Percentiles rank a stretch among this genome's conserved stretches.
phyloP scores from a whole-genome alignment of 2,329 filamentous ascomycete genomes.

The Diaporthe ilicicola region DNA sequence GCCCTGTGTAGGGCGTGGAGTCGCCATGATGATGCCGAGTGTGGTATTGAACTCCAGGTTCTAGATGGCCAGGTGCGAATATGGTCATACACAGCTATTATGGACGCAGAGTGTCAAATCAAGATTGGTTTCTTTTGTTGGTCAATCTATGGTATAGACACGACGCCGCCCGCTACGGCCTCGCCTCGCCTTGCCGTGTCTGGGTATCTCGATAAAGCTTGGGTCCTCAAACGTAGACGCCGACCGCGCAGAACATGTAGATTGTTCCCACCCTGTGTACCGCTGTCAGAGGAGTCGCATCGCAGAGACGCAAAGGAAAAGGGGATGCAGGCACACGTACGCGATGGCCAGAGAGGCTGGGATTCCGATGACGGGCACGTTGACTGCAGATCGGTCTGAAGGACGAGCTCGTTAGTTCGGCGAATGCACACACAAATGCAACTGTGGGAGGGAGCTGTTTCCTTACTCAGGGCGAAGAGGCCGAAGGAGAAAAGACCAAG shows the following conservation, averaged over 20 bases:
- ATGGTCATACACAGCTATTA: constrained; percentile 30
- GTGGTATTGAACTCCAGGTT: background rate
- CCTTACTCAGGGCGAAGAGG: constrained; percentile 85
- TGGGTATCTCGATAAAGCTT: constrained; percentile 36
- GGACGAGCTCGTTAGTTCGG: constrained; percentile 38
- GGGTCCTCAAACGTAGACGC: constrained; percentile 89
- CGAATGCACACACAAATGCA: background rate
- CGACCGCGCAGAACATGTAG: constrained; percentile 98
- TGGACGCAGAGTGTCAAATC: constrained; percentile 34
- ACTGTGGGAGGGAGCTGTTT: background rate
- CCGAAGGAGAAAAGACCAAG: constrained; percentile 77
- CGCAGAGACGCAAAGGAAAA: background rate
- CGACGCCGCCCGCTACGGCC: constrained; percentile 33
- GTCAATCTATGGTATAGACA: constrained; percentile 51
- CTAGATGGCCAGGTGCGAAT: constrained; percentile 7
- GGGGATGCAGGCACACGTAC: constrained; percentile 62
- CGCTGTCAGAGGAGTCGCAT: constrained; percentile 24
- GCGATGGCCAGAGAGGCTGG: constrained; percentile 90
- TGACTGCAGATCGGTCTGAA: constrained; percentile 82
- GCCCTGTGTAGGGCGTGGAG: constrained; percentile 24
- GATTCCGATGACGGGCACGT: constrained; percentile 79
- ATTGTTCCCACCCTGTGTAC: constrained; percentile 84
- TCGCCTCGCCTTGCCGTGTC: constrained; percentile 31
- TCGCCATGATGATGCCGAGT: constrained; percentile 27
- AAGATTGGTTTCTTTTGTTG: constrained; percentile 39